phyloP scores from a whole-genome alignment of 495 filamentous ascomycete genomes.

The Staphylotrichum tortipilum region DNA sequence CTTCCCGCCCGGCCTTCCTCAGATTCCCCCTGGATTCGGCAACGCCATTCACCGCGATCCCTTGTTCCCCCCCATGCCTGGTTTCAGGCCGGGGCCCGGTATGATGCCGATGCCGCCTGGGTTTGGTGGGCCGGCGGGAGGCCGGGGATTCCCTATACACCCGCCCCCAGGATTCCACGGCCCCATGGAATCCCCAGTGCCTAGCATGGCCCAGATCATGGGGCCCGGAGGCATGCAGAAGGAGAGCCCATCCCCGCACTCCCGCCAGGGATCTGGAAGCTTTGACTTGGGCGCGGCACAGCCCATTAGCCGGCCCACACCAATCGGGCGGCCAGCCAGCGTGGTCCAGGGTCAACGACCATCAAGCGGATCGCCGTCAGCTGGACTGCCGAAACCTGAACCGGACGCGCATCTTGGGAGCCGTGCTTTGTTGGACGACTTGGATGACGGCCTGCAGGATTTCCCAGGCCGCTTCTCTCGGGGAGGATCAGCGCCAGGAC shows the following conservation, averaged over 20 bases:
- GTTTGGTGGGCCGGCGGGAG: slow-evolving; percentile 52
- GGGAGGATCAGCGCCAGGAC: slow-evolving; percentile 14
- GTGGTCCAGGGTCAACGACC: slow-evolving; percentile 40
- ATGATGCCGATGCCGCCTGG: slow-evolving; percentile 49
- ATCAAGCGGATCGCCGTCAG: slow-evolving; percentile 35
- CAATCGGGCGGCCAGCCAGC: slow-evolving; percentile 82
- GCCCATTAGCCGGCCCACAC: slow-evolving; percentile 69
- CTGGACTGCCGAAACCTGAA: slow-evolving; percentile 39
- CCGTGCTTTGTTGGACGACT: slow-evolving; percentile 83
- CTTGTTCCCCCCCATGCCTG: slow-evolving; percentile 36
- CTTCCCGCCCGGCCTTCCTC: slow-evolving; percentile 30
- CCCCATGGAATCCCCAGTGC: slow-evolving; percentile 36
- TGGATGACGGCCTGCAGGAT: slow-evolving; percentile 39
- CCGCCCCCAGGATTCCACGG: slow-evolving; percentile 48
- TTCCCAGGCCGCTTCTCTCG: slow-evolving; percentile 8
- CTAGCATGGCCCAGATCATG: slow-evolving; percentile 24
- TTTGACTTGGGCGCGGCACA: slow-evolving; percentile 43
- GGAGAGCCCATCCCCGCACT: slow-evolving; percentile 29
- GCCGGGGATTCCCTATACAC: slow-evolving; percentile 53
- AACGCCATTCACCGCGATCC: slow-evolving; percentile 23
- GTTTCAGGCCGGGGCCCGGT: slow-evolving; percentile 27
- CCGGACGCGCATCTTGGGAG: slow-evolving; percentile 84
- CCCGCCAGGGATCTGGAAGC: slow-evolving; percentile 38
- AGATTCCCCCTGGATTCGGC: slow-evolving; percentile 32
- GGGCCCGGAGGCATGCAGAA: slow-evolving; percentile 25